Percentiles rank a stretch among this genome's conserved stretches.
Evolutionary conservation across 345 rosid genomes (phyloP).

Genomic region (Euclidium syriacum): DNA sequence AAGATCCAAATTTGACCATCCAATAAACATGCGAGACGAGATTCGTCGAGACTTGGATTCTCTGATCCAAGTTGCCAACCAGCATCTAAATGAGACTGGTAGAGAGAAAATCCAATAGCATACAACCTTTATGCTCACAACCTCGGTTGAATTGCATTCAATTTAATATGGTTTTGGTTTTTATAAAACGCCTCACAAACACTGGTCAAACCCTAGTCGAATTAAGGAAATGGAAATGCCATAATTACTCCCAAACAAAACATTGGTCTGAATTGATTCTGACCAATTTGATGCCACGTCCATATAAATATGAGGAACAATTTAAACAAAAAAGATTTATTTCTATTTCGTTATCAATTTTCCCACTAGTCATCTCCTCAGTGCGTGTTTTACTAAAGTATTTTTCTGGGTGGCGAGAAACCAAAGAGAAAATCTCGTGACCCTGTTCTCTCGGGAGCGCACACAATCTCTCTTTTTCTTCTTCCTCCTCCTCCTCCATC

Average conservation of each 20-base stretch:
- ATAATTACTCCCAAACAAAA: too few relatives aligned
- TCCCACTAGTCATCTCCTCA: neutral
- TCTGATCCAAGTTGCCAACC: too few relatives aligned
- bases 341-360: neutral
- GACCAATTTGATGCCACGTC: neutral
- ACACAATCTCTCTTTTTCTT: neutral
- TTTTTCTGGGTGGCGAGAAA: conserved; percentile 18
- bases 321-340: neutral
- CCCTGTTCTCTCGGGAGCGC: conserved; percentile 22
- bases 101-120: too few relatives aligned
- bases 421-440: conserved; percentile 30
- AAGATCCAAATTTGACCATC: too few relatives aligned
- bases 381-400: neutral
- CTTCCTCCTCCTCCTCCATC: conserved; percentile 2
- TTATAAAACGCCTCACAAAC: too few relatives aligned
- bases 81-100: too few relatives aligned
- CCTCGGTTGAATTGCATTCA: too few relatives aligned
- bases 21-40: too few relatives aligned
- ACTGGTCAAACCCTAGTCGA: conserved; percentile 1
- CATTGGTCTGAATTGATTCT: neutral
- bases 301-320: neutral
- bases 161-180: too few relatives aligned
- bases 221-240: neutral
- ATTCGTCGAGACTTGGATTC: too few relatives aligned
- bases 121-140: too few relatives aligned